Evolutionary conservation across 2,329 filamentous ascomycete species (phyloP).

Genomic region (Hypoxylon sp.): DNA sequence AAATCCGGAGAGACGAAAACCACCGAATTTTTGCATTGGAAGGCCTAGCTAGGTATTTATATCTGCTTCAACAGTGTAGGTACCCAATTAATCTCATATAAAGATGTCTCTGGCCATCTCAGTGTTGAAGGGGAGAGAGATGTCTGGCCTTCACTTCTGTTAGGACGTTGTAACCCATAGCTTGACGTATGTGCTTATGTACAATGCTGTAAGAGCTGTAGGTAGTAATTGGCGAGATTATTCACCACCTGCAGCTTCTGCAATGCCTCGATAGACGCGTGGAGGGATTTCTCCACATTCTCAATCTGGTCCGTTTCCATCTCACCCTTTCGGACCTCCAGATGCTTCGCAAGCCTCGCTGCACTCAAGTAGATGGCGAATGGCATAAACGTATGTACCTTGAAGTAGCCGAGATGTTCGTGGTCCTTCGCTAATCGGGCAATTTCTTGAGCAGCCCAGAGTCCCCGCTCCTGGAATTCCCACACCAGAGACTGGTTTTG

Average conservation of each 20-base stretch:
- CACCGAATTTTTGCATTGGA: neutral
- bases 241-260: slow-evolving; percentile 42
- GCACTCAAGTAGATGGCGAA: slow-evolving; percentile 37
- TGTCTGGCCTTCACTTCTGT: neutral
- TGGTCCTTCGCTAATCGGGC: slow-evolving; percentile 37
- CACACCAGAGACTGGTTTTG: slow-evolving; percentile 34
- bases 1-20: too few species aligned
- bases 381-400: slow-evolving; percentile 41
- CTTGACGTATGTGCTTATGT: neutral
- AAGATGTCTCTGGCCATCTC: neutral
- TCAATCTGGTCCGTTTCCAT: slow-evolving; percentile 23
- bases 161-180: neutral
- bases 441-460: slow-evolving; percentile 40
- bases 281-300: slow-evolving; percentile 30
- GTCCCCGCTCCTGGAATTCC: slow-evolving; percentile 37
- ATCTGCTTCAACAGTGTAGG: neutral
- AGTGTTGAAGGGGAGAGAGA: neutral
- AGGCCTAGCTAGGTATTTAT: neutral
- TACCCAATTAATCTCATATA: neutral
- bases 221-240: slow-evolving; percentile 37
- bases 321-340: slow-evolving; percentile 36
- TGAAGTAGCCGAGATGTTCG: slow-evolving; percentile 40
- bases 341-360: slow-evolving; percentile 31
- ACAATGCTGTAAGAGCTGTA: slow-evolving; percentile 31
- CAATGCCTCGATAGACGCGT: slow-evolving; percentile 25